Evolutionary conservation across 2,329 filamentous ascomycete genomes (phyloP), one percentile per base, ranked within the genome.

Genomic region (Byssochlamys sp.): DNA sequence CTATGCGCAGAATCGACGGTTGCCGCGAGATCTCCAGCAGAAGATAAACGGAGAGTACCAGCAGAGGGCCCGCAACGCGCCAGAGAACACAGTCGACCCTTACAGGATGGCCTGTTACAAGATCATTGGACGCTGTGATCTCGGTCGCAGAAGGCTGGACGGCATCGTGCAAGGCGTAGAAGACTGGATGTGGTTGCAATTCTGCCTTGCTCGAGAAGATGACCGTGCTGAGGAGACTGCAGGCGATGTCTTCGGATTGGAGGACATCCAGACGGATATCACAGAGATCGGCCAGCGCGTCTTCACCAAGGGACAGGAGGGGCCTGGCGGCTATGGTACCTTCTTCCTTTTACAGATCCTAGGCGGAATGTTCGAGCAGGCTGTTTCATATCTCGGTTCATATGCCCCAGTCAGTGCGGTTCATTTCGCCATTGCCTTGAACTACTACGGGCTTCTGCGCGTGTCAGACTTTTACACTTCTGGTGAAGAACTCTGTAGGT

Each of bases 21-120:
- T 99, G 28, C 86, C 85, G 62, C 82, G 86, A 49, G 88, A 91
- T 61, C 76, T 95, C 58, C 89, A 95, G 67, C 89, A 91, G 64
- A 88, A 89, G 61, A 95, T 95, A 74, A 89, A 88, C 64, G 90
- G 88, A 61, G 91, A 96, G 69, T 96, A 95, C 73, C 88, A 88
- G 55, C 89, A 95, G 70, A 86, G 91, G 52, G 83, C 86, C 27
- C 87, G 90, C 62, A 90, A 95, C 66, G 89, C 89, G 0, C 89
- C 90, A 0, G 89, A 94, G 58, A 87, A 91, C 69, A 89, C 89
- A 1, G 85, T 95, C 62, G 94, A 99, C 71, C 94, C 94, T 27
- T 99, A 95, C 77, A 86, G 91, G 56, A 91, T 96, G 85, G 91
- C 92, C 53, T 96, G 94, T 72, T 97, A 97, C 81, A 97, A 99